A percentile compares a stretch with the other conserved stretches of the same genome.
Conservation (phyloP, 768 basidiomycete species). For the Leccinum sublutescens region DNA sequence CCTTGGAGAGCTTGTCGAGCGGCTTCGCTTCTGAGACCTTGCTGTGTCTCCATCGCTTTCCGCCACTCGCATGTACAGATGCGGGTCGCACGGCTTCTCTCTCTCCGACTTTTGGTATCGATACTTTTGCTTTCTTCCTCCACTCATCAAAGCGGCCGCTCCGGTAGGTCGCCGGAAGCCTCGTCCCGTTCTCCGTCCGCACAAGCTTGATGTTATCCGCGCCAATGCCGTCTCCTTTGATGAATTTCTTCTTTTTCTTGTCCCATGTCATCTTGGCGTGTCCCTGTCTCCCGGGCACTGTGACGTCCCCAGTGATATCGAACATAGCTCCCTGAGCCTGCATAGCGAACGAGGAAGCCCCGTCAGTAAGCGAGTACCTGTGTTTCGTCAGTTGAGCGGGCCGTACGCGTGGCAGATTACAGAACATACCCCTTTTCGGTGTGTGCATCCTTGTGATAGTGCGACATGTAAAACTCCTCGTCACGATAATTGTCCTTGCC, state of each 20-base stretch:
- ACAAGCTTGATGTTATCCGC: conserved; percentile 94
- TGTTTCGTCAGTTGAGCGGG: neutral
- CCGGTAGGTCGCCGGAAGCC: conserved; percentile 87
- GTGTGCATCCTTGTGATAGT: conserved; percentile 82
- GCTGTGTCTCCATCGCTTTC: conserved; percentile 73
- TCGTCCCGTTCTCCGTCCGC: conserved; percentile 87
- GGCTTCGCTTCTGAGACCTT: conserved; percentile 65
- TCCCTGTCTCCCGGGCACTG: conserved; percentile 54
- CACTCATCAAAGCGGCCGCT: conserved; percentile 96
- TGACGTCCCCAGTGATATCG: conserved; percentile 76
- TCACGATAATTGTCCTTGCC: conserved; percentile 62
- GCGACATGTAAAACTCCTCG: conserved; percentile 86
- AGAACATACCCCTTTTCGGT: conserved; percentile 83
- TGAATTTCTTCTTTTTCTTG: conserved; percentile 93
- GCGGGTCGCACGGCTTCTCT: conserved; percentile 50
- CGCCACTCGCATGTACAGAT: conserved; percentile 36
- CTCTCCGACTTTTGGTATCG: conserved; percentile 82
- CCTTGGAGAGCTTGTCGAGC: conserved; percentile 66
- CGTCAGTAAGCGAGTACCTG: conserved; percentile 88
- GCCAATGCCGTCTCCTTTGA: conserved; percentile 80
- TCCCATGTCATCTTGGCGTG: conserved; percentile 80
- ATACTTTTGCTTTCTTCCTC: conserved; percentile 75
- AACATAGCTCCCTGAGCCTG: conserved; percentile 81
- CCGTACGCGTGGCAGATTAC: neutral
- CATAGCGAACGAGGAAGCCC: conserved; percentile 79